phyloP scores from a whole-genome alignment of 73 alveolate species.

The Paramecium biaurelia region DNA sequence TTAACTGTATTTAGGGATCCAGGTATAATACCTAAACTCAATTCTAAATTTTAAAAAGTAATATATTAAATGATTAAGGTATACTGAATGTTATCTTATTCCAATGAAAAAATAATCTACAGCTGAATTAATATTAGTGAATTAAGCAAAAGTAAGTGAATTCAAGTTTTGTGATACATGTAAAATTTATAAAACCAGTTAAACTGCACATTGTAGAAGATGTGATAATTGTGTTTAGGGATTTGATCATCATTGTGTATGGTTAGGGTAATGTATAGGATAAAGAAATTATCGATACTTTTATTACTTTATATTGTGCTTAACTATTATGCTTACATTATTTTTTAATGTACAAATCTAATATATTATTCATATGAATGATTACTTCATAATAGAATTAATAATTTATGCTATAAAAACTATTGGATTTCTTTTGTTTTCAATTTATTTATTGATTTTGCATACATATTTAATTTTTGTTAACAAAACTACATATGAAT shows the following conservation, averaged over 20 bases:
- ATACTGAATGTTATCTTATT: conserved; percentile 1
- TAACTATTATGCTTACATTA: neutral
- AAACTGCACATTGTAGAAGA: conserved; percentile 47
- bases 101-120: neutral
- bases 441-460: neutral
- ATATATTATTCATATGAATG: neutral
- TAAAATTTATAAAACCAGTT: conserved; percentile 33
- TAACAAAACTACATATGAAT: conserved; percentile 32
- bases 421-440: neutral
- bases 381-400: neutral
- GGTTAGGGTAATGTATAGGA: conserved; percentile 60
- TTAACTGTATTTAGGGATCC: neutral
- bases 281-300: conserved; percentile 47
- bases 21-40: neutral
- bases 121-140: neutral
- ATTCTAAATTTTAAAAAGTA: neutral
- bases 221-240: conserved; percentile 64
- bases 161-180: conserved; percentile 50
- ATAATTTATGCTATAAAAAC: neutral
- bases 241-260: conserved; percentile 65
- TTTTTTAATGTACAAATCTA: neutral
- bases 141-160: neutral
- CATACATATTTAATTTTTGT: conserved; percentile 27
- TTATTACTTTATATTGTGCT: neutral
- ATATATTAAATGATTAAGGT: neutral